Evolutionary conservation across 768 basidiomycete genomes (phyloP), one percentile per base, ranked within the genome.

Genomic region (Calocera viscosa): DNA sequence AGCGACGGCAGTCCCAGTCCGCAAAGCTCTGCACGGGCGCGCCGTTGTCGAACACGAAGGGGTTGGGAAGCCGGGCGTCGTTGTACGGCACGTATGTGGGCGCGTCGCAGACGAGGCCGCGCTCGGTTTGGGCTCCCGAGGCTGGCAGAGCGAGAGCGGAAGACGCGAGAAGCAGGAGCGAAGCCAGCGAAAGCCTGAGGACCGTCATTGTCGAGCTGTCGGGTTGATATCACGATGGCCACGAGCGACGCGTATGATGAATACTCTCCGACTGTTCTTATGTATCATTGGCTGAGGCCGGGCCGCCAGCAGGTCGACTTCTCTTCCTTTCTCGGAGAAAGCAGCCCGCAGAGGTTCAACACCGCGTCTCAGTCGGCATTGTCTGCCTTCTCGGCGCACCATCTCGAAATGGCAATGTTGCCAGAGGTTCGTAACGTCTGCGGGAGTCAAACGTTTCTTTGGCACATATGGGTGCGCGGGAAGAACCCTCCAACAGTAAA

Each of bases 41-140:
- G 3, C 83, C 83, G 68, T 78, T 75, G 32, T 78, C 71, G 73
- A 83, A 83, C 1, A 76, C 76, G 79, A 86, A 86, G 0, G 84
- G 84, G 70, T 84, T 79, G 10, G 81, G 82, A 17, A 85, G 78
- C 65, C 77, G 78, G 64, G 77, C 66, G 70, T 80, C 79, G 68
- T 76, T 77, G 24, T 77, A 76, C 24, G 40, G 35, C 30, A 39
- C 38, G 30, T 60, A 60, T 26, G 53, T 30, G 16, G 53, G 53
- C 53, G 53, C 30, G 30, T 32, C 30, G 30, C 53, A 60, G 53
- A 60, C 2, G 53, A 32, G 43, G 24, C 19, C 26, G 30, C 53
- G 53, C 8, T 60, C 53, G 26, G 53, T n/a, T n/a, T n/a, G n/a
- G n/a, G n/a, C n/a, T n/a, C n/a, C 53, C 43, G 35, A 14, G 24